Conservation (phyloP, 768 basidiomycete genomes). For the Rossbeevera mucosa region DNA sequence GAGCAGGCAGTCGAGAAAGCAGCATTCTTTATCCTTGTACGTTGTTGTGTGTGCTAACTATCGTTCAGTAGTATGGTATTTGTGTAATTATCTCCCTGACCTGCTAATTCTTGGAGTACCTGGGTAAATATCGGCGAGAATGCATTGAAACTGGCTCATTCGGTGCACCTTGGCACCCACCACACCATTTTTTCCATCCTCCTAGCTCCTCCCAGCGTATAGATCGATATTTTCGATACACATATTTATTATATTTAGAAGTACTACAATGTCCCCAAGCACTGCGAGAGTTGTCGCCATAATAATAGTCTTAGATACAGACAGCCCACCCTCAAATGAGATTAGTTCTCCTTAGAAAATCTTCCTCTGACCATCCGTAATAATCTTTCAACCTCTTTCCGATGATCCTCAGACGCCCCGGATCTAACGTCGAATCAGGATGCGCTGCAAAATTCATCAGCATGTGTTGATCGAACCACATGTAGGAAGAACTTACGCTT, state of each 20-base stretch:
- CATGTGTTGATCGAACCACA: neutral
- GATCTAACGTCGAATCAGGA: conserved; percentile 62
- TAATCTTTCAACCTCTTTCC: conserved; percentile 53
- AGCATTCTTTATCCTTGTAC: conserved; percentile 14
- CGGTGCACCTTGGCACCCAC: too few species aligned
- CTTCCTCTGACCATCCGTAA: conserved; percentile 62
- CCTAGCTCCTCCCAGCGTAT: too few species aligned
- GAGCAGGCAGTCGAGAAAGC: conserved; percentile 30
- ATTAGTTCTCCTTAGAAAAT: conserved; percentile 30
- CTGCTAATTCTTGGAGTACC: too few species aligned
- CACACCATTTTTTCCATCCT: too few species aligned
- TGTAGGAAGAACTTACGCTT: conserved; percentile 46
- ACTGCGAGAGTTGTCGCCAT: neutral
- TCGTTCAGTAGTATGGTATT: too few species aligned
- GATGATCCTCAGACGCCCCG: conserved; percentile 46
- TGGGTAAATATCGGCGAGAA: too few species aligned
- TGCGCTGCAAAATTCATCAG: conserved; percentile 48
- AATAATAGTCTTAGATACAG: too few species aligned
- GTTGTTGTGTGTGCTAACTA: neutral
- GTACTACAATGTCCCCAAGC: too few species aligned
- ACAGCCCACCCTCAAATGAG: conserved; percentile 1
- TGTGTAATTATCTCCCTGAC: too few species aligned
- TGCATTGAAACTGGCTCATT: too few species aligned
- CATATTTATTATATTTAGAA: too few species aligned
- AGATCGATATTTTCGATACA: too few species aligned